A percentile compares a stretch with the other conserved stretches of the same genome.
These are phyloP conservation scores for Erodium chrysanthum DNA, from an alignment of 441 rosid genomes.

Conservation along the genomic window DNA sequence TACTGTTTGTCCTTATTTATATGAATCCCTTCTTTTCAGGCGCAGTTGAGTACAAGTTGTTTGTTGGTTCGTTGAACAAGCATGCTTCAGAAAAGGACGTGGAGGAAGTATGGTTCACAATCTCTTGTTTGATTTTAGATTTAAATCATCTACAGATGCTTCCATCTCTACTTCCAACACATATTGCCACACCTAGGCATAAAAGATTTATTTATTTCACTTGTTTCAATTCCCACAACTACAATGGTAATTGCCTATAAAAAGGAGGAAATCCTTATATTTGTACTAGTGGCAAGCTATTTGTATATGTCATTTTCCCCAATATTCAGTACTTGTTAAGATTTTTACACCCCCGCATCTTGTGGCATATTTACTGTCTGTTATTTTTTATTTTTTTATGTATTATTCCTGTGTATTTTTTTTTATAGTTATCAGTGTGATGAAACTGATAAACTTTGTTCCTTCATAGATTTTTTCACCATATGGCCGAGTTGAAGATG, in stretches of 20 bases:
- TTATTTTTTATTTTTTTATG: constrained; percentile 1
- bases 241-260: not conserved
- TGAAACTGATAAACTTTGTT: constrained; percentile 6
- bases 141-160: not conserved
- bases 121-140: constrained; percentile 2
- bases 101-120: constrained; percentile 58
- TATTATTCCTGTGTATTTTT: no score
- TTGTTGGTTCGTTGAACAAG: constrained; percentile 91
- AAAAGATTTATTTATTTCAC: not conserved
- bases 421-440: not conserved
- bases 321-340: not conserved
- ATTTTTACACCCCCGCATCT: not conserved
- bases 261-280: not conserved
- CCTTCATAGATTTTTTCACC: constrained; percentile 64
- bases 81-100: constrained; percentile 92
- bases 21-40: constrained; percentile 34
- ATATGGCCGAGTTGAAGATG: constrained; percentile 94
- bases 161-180: not conserved
- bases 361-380: not conserved
- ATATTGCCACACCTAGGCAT: not conserved
- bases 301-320: not conserved
- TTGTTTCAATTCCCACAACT: not conserved
- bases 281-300: not conserved
- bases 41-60: constrained; percentile 86
- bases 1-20: constrained; percentile 11